phyloP scores from a whole-genome alignment of 192 early-diverging fungal genomes.

The Umbelopsis ramanniana region DNA sequence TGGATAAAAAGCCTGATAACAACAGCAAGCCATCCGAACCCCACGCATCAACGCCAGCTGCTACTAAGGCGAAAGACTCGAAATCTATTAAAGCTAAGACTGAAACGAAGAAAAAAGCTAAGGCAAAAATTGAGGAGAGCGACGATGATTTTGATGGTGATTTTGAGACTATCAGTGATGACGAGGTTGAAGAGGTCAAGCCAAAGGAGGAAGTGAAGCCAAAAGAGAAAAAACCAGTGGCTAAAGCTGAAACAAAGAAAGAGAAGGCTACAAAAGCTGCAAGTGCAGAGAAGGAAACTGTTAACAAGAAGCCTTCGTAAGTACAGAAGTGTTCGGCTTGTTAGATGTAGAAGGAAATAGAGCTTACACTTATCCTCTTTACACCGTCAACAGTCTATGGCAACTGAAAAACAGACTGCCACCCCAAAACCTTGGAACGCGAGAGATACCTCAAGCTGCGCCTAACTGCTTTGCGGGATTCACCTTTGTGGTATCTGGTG shows the following conservation, averaged over 20 bases:
- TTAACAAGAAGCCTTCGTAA: conserved; percentile 1
- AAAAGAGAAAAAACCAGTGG: background rate
- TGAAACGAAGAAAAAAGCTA: background rate
- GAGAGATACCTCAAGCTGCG: conserved; percentile 29
- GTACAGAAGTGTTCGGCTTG: background rate
- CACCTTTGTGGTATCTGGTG: conserved; percentile 96
- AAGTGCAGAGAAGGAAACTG: background rate
- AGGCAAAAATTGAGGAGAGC: background rate
- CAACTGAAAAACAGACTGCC: conserved; percentile 26
- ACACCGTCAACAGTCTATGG: conserved; percentile 13
- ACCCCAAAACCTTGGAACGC: conserved; percentile 38
- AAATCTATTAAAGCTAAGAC: background rate
- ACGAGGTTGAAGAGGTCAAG: background rate
- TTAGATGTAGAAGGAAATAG: background rate
- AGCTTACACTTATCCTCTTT: background rate
- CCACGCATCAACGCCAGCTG: no score
- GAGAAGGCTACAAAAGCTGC: background rate
- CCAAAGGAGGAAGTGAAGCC: background rate
- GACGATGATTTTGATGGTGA: conserved; percentile 11
- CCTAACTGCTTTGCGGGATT: conserved; percentile 52
- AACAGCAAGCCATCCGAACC: background rate
- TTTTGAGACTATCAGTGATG: background rate
- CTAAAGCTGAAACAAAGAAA: background rate
- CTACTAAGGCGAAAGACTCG: background rate
- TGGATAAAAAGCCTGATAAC: background rate